Conservation (phyloP, 305 asterid genomes). For the Fraxinus platypoda region DNA sequence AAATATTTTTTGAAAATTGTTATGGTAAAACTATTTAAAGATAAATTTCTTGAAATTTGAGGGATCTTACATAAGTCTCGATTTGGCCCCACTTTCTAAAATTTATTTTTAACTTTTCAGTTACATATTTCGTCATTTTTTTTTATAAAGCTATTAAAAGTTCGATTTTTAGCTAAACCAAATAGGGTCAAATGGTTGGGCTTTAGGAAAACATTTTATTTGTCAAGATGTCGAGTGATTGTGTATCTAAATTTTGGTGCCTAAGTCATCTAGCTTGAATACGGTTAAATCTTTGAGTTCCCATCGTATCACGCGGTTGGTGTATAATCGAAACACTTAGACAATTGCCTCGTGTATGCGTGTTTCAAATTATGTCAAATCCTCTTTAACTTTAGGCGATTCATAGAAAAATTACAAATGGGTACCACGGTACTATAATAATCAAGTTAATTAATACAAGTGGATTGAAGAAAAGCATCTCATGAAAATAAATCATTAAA, state of each 20-base stretch:
- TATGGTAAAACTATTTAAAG: neutral
- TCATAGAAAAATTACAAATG: constrained; percentile 38
- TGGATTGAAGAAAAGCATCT: constrained; percentile 20
- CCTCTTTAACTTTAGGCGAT: neutral
- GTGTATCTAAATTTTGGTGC: neutral
- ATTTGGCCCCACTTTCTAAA: neutral
- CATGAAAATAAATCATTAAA: constrained; percentile 21
- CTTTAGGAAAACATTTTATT: neutral
- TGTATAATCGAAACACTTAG: neutral
- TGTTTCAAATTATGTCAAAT: neutral
- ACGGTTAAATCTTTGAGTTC: constrained; percentile 3
- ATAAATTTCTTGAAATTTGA: neutral
- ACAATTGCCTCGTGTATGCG: neutral
- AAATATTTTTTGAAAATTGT: neutral
- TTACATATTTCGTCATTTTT: neutral
- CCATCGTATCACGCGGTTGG: neutral
- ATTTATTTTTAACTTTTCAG: too few species aligned
- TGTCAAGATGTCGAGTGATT: neutral
- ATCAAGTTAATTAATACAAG: constrained; percentile 26
- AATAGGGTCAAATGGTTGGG: neutral
- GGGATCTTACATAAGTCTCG: neutral
- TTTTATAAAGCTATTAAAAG: neutral
- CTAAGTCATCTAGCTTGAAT: neutral
- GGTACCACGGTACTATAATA: constrained; percentile 34
- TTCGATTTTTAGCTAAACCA: too few species aligned